These are phyloP conservation scores for Blastobotrys persicus DNA, from an alignment of 1,139 yeast genomes.

Conservation along the genomic window DNA sequence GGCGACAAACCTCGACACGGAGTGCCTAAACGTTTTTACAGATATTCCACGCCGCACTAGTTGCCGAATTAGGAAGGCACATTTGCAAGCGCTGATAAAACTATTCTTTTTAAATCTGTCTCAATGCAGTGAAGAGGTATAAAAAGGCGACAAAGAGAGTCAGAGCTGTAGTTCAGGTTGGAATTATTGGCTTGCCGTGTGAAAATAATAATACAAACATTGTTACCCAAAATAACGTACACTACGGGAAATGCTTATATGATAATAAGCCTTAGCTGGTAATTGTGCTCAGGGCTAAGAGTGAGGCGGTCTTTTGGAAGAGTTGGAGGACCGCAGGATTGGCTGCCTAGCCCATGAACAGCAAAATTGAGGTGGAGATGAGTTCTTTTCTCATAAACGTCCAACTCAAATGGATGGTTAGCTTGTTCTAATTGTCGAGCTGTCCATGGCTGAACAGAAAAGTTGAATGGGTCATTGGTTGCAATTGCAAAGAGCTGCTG, in stretches of 20 bases:
- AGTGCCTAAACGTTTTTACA: background rate
- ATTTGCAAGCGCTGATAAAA: too few species aligned
- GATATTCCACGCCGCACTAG: background rate
- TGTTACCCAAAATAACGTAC: too few species aligned
- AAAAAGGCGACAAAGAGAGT: too few species aligned
- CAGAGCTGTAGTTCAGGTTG: too few species aligned
- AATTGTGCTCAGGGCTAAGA: background rate
- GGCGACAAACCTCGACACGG: background rate
- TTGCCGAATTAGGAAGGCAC: too few species aligned
- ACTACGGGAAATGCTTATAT: background rate
- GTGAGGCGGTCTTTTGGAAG: background rate
- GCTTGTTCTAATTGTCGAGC: constrained; percentile 33
- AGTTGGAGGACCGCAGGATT: constrained; percentile 38
- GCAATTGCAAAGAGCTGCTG: background rate
- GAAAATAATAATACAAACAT: too few species aligned
- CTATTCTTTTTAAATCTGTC: too few species aligned
- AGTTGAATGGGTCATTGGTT: constrained; percentile 16
- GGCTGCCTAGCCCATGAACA: constrained; percentile 41
- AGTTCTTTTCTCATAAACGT: constrained; percentile 22
- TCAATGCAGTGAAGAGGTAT: too few species aligned
- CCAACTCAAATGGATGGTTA: constrained; percentile 35
- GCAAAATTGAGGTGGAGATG: constrained; percentile 37
- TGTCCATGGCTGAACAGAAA: constrained; percentile 30
- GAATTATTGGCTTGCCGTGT: too few species aligned
- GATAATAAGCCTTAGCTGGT: background rate